These are phyloP conservation scores for Cercophora scortea DNA, from an alignment of 495 filamentous ascomycete species.

Conservation along the genomic window DNA sequence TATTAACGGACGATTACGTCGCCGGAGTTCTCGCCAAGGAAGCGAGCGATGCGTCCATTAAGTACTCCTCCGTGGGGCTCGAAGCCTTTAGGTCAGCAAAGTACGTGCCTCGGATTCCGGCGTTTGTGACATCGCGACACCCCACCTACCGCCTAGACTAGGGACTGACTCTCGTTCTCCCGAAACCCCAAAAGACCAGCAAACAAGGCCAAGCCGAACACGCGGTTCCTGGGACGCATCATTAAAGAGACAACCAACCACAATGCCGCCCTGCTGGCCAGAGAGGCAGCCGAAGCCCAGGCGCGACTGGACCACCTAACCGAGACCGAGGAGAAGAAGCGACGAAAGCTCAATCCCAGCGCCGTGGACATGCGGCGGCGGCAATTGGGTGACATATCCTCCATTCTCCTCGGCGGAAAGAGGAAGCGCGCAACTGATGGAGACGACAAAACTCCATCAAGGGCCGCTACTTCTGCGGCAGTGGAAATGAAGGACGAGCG, in stretches of 20 bases:
- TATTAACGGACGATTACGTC: conserved; percentile 66
- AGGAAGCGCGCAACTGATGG: conserved; percentile 21
- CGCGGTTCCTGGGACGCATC: conserved; percentile 78
- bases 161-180: conserved; percentile 1
- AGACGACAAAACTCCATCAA: neutral
- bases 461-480: neutral
- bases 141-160: neutral
- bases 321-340: conserved; percentile 30
- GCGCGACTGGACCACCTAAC: conserved; percentile 38
- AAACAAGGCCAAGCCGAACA: conserved; percentile 83
- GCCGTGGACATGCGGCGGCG: conserved; percentile 38
- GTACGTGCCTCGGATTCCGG: conserved; percentile 34
- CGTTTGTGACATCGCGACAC: neutral
- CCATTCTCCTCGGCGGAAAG: conserved; percentile 38
- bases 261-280: conserved; percentile 78
- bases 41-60: conserved; percentile 57
- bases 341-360: conserved; percentile 28
- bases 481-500: neutral
- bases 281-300: conserved; percentile 58
- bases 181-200: conserved; percentile 30
- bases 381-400: conserved; percentile 46
- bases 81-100: conserved; percentile 58
- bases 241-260: conserved; percentile 83
- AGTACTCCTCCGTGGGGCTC: conserved; percentile 66
- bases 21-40: conserved; percentile 66